Conservation (phyloP, 129 eudicot species). For the Chrysanthemum seticuspe region DNA sequence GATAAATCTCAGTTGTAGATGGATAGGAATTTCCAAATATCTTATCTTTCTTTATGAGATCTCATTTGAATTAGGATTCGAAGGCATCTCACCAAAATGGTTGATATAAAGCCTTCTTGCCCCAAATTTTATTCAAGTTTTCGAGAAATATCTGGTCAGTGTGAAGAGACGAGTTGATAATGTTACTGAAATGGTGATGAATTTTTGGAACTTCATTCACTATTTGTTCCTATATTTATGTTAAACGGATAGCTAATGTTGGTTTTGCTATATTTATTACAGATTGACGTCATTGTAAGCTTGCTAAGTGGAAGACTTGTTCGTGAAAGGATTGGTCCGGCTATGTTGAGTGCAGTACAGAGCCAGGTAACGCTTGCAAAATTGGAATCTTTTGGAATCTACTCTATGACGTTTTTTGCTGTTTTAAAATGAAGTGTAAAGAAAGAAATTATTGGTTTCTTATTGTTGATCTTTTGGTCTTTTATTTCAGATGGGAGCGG, state of each 20-base stretch:
- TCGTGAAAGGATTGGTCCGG: constrained; percentile 97
- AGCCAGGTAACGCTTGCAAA: constrained; percentile 64
- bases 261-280: constrained; percentile 15
- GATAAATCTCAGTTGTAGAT: too few relatives aligned
- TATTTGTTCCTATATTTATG: background rate
- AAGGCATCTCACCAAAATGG: constrained; percentile 35
- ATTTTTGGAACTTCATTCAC: constrained; percentile 4
- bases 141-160: constrained; percentile 18
- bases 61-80: constrained; percentile 34
- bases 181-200: constrained; percentile 30
- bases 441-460: background rate
- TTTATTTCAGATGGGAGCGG: constrained; percentile 93
- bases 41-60: constrained; percentile 26
- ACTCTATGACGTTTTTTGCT: background rate
- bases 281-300: constrained; percentile 97
- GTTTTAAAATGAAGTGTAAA: background rate
- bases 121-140: constrained; percentile 29
- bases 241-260: background rate
- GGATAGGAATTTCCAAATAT: constrained; percentile 15
- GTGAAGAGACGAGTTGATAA: constrained; percentile 26
- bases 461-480: constrained; percentile 4
- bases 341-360: constrained; percentile 98
- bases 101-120: constrained; percentile 26
- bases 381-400: background rate
- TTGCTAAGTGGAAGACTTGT: constrained; percentile 97